Percentiles rank a stretch among this genome's conserved stretches.
Evolutionary conservation across 495 filamentous ascomycete species (phyloP).

Genomic region (Tuber aestivum): DNA sequence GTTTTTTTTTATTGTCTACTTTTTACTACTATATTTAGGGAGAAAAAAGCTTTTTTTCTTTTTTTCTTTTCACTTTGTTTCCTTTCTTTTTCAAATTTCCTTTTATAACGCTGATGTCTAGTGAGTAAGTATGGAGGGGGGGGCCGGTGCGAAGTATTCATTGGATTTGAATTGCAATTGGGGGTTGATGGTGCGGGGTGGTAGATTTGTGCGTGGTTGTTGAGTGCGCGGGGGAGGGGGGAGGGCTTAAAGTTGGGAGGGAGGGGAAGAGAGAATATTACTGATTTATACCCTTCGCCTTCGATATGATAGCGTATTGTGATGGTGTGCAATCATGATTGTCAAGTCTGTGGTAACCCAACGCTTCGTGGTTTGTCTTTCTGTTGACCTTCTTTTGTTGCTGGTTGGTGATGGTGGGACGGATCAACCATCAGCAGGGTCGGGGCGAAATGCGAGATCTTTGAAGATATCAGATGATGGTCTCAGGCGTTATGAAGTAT

Average conservation of each 20-base stretch:
- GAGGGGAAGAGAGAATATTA: background rate
- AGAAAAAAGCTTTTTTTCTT: background rate
- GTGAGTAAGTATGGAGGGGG: background rate
- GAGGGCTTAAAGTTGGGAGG: background rate
- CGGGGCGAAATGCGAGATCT: background rate
- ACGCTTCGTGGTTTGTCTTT: background rate
- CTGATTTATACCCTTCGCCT: constrained; percentile 1
- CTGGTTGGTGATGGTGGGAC: background rate
- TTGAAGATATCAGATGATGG: background rate
- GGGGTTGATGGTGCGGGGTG: background rate
- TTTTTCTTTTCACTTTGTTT: background rate
- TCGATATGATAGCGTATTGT: background rate
- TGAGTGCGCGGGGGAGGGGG: background rate
- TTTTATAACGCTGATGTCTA: background rate
- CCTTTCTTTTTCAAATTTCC: background rate
- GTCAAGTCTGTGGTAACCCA: background rate
- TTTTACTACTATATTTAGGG: constrained; percentile 23
- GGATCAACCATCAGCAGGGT: background rate
- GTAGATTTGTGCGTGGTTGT: background rate
- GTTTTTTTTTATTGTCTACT: constrained; percentile 11
- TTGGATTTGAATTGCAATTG: background rate
- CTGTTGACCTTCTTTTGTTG: background rate
- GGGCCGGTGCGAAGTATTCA: background rate
- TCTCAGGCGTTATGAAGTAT: background rate
- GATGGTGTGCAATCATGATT: background rate